Percentiles rank a stretch among this genome's conserved stretches.
Conservation (phyloP, 2,329 filamentous ascomycete species). For the Bertia moriformis region DNA sequence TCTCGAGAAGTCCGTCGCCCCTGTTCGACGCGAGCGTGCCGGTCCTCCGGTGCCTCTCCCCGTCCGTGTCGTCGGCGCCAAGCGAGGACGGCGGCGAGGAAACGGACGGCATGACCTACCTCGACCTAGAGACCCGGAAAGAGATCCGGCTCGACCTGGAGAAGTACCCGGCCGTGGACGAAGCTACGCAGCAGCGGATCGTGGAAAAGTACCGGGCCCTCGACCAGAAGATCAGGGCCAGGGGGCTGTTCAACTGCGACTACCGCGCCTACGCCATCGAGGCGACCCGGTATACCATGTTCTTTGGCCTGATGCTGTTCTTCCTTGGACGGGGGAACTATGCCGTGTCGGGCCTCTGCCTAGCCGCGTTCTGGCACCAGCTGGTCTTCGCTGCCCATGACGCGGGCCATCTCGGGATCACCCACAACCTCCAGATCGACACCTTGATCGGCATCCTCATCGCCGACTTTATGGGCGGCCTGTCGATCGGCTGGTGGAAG, state of each 20-base stretch:
- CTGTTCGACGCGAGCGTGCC: background rate
- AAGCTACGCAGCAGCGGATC: background rate
- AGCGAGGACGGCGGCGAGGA: background rate
- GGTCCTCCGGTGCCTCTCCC: background rate
- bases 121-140: background rate
- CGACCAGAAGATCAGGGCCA: background rate
- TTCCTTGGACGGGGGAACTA: slow-evolving; percentile 36
- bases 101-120: background rate
- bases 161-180: background rate
- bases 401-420: slow-evolving; percentile 48
- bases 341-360: slow-evolving; percentile 35
- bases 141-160: background rate
- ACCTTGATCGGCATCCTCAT: slow-evolving; percentile 47
- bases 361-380: slow-evolving; percentile 55
- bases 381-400: slow-evolving; percentile 57
- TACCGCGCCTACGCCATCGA: slow-evolving; percentile 45
- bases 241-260: slow-evolving; percentile 40
- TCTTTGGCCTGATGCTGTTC: slow-evolving; percentile 20
- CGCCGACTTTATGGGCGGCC: slow-evolving; percentile 49
- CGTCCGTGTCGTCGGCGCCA: background rate
- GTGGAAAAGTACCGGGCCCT: background rate
- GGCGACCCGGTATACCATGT: slow-evolving; percentile 28
- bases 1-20: background rate
- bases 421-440: slow-evolving; percentile 39
- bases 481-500: slow-evolving; percentile 59